Evolutionary conservation across 1,284 basidiomycete genomes (phyloP).

Genomic region (Microbotryum intermedium): DNA sequence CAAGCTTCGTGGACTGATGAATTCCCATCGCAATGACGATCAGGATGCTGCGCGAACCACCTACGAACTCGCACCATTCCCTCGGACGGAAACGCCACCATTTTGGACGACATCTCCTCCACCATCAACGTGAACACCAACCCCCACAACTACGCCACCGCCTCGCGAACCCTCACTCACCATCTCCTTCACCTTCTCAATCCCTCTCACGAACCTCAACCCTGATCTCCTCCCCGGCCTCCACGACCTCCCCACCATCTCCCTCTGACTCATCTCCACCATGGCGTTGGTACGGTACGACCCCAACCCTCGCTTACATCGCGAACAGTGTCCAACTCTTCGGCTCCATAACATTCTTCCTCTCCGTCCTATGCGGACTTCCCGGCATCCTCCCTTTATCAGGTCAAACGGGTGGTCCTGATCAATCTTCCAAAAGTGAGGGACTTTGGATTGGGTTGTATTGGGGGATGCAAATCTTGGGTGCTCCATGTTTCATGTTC

Average conservation of each 20-base stretch:
- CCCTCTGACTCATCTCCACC: neutral
- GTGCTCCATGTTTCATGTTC: slow-evolving; percentile 13
- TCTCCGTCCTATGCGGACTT: slow-evolving; percentile 17
- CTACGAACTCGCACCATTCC: neutral
- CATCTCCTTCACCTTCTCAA: neutral
- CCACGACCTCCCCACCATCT: neutral
- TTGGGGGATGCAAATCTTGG: slow-evolving; percentile 11
- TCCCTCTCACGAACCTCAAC: neutral
- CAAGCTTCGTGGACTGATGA: no score
- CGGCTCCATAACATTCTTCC: slow-evolving; percentile 17
- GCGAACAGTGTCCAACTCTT: slow-evolving; percentile 23
- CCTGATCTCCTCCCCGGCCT: neutral
- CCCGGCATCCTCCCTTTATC: slow-evolving; percentile 15
- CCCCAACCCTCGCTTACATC: slow-evolving; percentile 17
- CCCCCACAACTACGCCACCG: no score
- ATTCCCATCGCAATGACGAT: no score
- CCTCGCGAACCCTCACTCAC: neutral
- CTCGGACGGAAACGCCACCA: neutral
- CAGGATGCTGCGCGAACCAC: no score
- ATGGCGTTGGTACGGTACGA: slow-evolving; percentile 21
- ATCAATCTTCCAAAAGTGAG: neutral
- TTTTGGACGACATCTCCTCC: neutral
- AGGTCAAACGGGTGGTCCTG: neutral
- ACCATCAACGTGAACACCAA: neutral
- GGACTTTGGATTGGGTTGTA: slow-evolving; percentile 12